Evolutionary conservation across 2,329 filamentous ascomycete genomes (phyloP).

Genomic region (Aspergillus niger): DNA sequence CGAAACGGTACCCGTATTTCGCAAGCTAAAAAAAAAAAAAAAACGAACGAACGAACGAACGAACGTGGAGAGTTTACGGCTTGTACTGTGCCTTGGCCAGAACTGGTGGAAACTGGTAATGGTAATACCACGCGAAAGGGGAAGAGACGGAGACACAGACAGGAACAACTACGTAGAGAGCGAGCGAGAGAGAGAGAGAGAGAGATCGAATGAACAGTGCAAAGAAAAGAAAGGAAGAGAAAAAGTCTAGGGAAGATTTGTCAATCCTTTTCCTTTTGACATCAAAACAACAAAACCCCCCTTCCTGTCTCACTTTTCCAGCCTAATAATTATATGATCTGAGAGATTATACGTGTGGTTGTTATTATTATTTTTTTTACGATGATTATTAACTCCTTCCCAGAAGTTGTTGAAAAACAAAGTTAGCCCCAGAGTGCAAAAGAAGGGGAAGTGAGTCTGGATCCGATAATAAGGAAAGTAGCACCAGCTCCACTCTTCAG

Average conservation of each 20-base stretch:
- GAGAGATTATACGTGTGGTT: neutral
- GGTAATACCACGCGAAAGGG: neutral
- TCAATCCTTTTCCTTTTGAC: neutral
- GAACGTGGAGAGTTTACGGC: neutral
- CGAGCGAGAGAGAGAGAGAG: slow-evolving; percentile 3
- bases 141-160: slow-evolving; percentile 2
- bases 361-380: neutral
- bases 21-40: neutral
- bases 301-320: neutral
- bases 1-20: neutral
- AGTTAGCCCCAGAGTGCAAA: neutral
- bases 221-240: slow-evolving; percentile 3
- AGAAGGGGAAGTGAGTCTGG: neutral
- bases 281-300: slow-evolving; percentile 3
- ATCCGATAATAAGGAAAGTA: neutral
- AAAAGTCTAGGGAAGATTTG: neutral
- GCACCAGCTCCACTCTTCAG: neutral
- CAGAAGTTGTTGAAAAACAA: neutral
- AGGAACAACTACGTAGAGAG: slow-evolving; percentile 1
- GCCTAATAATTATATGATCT: slow-evolving; percentile 4
- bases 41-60: neutral
- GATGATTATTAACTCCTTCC: slow-evolving; percentile 5
- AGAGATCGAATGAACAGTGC: neutral
- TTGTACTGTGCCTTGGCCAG: neutral
- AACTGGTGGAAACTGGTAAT: neutral